Conservation (phyloP, 2,329 filamentous ascomycete genomes). For the Clathrospora elynae region DNA sequence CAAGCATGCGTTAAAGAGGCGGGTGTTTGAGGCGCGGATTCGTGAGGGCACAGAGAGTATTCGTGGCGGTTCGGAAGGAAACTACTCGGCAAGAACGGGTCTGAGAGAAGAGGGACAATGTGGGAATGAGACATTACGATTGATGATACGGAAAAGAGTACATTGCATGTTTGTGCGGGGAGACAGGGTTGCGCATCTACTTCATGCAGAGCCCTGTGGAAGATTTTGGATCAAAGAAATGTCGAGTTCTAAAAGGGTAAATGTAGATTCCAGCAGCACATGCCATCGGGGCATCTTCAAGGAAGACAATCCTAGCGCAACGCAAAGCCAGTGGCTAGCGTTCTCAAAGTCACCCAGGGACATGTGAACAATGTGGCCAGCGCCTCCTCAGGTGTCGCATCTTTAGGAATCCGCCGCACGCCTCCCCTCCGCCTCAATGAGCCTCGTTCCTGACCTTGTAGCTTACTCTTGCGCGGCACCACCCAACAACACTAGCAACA, state of each 20-base stretch:
- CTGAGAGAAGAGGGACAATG: conserved; percentile 3
- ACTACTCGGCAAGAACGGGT: conserved; percentile 4
- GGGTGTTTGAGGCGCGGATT: conserved; percentile 16
- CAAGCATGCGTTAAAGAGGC: conserved; percentile 13
- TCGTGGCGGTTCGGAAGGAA: background rate
- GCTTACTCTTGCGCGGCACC: conserved; percentile 43
- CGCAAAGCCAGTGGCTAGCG: no score
- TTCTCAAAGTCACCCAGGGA: no score
- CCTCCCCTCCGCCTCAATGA: conserved; percentile 10
- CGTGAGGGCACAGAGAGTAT: background rate
- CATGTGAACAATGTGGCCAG: no score
- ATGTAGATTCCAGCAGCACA: no score
- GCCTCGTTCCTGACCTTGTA: conserved; percentile 48
- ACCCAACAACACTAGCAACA: conserved; percentile 40
- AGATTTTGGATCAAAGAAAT: background rate
- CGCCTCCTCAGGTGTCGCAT: no score
- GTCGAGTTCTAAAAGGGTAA: no score
- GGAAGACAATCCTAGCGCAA: no score
- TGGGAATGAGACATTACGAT: conserved; percentile 2
- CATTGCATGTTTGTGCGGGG: conserved; percentile 1
- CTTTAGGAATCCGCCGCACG: background rate
- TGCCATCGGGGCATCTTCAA: no score
- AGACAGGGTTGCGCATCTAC: conserved; percentile 13
- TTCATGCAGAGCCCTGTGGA: conserved; percentile 5
- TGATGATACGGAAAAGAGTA: conserved; percentile 4